phyloP scores from a whole-genome alignment of 139 green algal species.

The Picochlorum costavermella region DNA sequence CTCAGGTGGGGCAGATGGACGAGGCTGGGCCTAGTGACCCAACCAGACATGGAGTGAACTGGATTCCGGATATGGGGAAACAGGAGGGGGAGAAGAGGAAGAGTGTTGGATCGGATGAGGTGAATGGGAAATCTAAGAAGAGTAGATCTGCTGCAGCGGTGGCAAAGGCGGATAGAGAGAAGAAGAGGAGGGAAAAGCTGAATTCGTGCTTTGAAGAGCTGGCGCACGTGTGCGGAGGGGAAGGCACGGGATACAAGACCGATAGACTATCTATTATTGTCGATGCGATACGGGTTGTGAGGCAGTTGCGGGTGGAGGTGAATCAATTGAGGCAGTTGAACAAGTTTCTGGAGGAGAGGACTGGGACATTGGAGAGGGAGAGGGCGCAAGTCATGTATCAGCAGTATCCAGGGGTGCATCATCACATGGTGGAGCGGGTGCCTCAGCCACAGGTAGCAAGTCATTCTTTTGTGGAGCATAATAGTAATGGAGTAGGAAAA shows the following conservation, averaged over 20 bases:
- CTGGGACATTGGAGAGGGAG: slow-evolving; percentile 9
- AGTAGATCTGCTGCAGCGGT: slow-evolving; percentile 12
- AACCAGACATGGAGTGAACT: not conserved
- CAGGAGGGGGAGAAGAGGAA: not conserved
- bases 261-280: slow-evolving; percentile 44
- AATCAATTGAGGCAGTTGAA: slow-evolving; percentile 53
- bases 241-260: slow-evolving; percentile 29
- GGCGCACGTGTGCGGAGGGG: slow-evolving; percentile 32
- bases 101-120: not conserved
- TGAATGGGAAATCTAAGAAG: slow-evolving; percentile 10
- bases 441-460: slow-evolving; percentile 5
- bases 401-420: slow-evolving; percentile 3
- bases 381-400: slow-evolving; percentile 30
- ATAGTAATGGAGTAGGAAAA: no score
- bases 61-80: not conserved
- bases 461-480: slow-evolving; percentile 1
- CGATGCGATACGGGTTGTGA: slow-evolving; percentile 42
- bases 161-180: slow-evolving; percentile 38
- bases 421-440: slow-evolving; percentile 17
- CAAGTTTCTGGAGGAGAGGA: slow-evolving; percentile 47
- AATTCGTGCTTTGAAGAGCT: slow-evolving; percentile 51
- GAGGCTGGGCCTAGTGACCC: slow-evolving; percentile 1
- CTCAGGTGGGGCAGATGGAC: not conserved
- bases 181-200: slow-evolving; percentile 34
- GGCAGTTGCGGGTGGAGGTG: slow-evolving; percentile 42